These are phyloP conservation scores for Trametes meyenii DNA, from an alignment of 768 basidiomycete genomes.

Conservation along the genomic window DNA sequence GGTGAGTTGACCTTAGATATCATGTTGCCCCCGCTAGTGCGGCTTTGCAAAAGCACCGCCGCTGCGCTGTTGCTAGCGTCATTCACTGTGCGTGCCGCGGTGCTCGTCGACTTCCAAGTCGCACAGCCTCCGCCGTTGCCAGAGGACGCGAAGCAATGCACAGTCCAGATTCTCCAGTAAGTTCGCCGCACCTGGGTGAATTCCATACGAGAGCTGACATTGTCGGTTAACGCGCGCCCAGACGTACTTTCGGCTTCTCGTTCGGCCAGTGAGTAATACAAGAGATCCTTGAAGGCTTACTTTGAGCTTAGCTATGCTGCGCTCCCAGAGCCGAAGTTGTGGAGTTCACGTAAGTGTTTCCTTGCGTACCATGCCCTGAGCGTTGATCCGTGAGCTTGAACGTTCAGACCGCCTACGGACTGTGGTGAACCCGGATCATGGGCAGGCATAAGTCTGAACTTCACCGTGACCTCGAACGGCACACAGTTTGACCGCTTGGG, in stretches of 20 bases:
- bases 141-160: constrained; percentile 59
- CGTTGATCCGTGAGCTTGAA: background rate
- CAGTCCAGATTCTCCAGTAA: constrained; percentile 64
- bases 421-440: constrained; percentile 74
- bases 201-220: background rate
- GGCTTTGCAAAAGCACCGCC: background rate
- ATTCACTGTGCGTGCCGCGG: constrained; percentile 11
- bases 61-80: constrained; percentile 2
- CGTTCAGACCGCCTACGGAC: constrained; percentile 63
- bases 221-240: constrained; percentile 26
- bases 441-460: constrained; percentile 75
- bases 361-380: background rate
- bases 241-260: constrained; percentile 74
- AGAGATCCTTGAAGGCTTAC: too few relatives aligned
- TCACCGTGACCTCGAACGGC: constrained; percentile 78
- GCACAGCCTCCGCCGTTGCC: constrained; percentile 75
- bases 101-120: constrained; percentile 68
- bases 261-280: constrained; percentile 57
- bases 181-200: constrained; percentile 23
- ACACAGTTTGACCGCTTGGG: constrained; percentile 69
- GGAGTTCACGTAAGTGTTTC: constrained; percentile 53
- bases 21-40: background rate
- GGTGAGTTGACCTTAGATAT: background rate
- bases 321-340: constrained; percentile 61
- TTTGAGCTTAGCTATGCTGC: too few relatives aligned